Evolutionary conservation across 2,329 filamentous ascomycete species (phyloP), one percentile per base, ranked within the genome.

Genomic region (Waltergamsia citrina): DNA sequence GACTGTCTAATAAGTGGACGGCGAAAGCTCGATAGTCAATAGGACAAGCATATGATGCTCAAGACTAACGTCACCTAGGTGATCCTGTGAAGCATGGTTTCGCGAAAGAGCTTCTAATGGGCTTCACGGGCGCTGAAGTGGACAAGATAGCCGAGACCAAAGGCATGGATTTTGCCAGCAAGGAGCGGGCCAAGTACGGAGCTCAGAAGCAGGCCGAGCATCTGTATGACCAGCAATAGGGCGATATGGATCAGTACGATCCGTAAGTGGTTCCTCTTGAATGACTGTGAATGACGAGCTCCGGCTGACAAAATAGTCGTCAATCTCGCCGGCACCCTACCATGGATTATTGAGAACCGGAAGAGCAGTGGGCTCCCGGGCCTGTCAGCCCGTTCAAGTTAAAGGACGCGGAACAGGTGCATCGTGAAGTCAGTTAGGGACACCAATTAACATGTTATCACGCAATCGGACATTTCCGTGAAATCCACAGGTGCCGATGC

Each of bases 101-200:
- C 49, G 85, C 85, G 53, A 90, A 90, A 66, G 84, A 88, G 62
- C 54, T 82, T 29, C 59, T 90, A 21, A 81, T 72, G 12, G 82
- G 78, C 38, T 65, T 88, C 36, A 83, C 79, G 19, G 82, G 74
- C 31, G 81, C 73, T 41, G 81, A 87, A 60, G 71, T 85, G 49
- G 83, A 90, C 65, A 81, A 78, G 60, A 69, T 88, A 21, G 69
- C 73, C 47, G 84, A 82, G 67, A 78, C 72, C 46, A 80, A 79
- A 66, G 77, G 77, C n/a, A 55, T 76, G 42, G 69, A 80, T 54
- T 65, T 62, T 39, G 46, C 70, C 39, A 74, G 81, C 57, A 56
- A 60, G 40, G 65, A 77, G 54, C 61, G 65, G 54, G 74, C 75
- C 38, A 71, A 74, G 54, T 60, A 65, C 44, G 67, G 77, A 37